Evolutionary conservation across 805 yeast species (phyloP).

Genomic region (Kluyveromyces dobzhanskii): DNA sequence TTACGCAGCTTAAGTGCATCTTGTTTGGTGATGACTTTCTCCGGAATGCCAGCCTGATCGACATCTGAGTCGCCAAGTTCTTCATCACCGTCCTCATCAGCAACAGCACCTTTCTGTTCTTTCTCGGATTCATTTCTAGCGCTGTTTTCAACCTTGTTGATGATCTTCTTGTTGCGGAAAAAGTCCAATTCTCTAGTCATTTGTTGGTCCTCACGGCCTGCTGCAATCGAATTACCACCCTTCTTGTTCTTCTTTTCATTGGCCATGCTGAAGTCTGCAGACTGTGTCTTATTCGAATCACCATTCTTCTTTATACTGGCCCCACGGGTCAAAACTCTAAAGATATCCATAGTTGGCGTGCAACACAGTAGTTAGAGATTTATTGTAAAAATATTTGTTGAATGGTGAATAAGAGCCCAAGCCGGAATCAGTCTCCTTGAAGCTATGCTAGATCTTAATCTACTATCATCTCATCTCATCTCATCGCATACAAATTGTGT

Average conservation of each 20-base stretch:
- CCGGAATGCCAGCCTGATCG: slow-evolving; percentile 30
- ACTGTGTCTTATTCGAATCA: slow-evolving; percentile 16
- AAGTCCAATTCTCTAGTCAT: slow-evolving; percentile 75
- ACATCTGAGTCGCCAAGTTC: slow-evolving; percentile 23
- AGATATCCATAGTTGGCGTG: slow-evolving; percentile 91
- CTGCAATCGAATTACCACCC: slow-evolving; percentile 22
- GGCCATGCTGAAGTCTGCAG: slow-evolving; percentile 19
- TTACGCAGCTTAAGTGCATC: slow-evolving; percentile 60
- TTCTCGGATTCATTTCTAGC: slow-evolving; percentile 9
- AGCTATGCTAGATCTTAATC: no score
- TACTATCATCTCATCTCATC: slow-evolving; percentile 9
- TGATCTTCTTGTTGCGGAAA: slow-evolving; percentile 50
- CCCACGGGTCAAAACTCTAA: slow-evolving; percentile 77
- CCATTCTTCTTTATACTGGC: slow-evolving; percentile 61
- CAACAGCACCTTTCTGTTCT: slow-evolving; percentile 9
- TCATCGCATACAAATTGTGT: neutral
- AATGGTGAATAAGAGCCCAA: no score
- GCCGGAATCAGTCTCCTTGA: no score
- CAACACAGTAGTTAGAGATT: no score
- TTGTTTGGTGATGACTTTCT: slow-evolving; percentile 40
- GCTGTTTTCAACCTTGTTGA: slow-evolving; percentile 24
- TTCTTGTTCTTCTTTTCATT: neutral
- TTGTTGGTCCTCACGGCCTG: slow-evolving; percentile 34
- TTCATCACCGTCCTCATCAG: slow-evolving; percentile 20
- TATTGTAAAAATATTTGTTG: no score